Evolutionary conservation across 225 moss, liverwort and hornwort genomes (phyloP), one percentile per base, ranked within the genome.

Genomic region (Marchantia polymorpha): DNA sequence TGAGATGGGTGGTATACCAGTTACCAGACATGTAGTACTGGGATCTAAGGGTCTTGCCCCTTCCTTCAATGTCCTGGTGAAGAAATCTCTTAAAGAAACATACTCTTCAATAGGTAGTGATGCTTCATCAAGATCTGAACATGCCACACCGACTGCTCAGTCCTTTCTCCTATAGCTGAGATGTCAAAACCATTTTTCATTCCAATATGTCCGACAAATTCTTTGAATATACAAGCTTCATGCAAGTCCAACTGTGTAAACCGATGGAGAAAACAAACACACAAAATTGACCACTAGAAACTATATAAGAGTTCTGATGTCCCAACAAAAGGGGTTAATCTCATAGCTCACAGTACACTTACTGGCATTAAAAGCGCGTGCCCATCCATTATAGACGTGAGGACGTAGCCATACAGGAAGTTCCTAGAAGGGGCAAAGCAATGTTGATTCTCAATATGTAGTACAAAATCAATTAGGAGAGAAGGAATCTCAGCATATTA

Each of bases 361-460:
- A 89, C 88, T 87, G 13, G 96, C 91, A 77, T 90, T 87, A 63
- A 94, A 96, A 53, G 96, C 96, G 77, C 96, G 81, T 26, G 94
- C 96, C 96, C 94, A 96, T 7, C 96, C 90, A 12, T 79, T 84
- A 85, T 96, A 96, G 4, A 96, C 88, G 73, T 84, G 76, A 22
- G 90, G 83, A 19, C 96, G 92, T 77, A 92, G 78, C 96, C 94
- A 96, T 12, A 88, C 78, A n/a, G 96, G 96, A 82, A 96, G 84
- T 67, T 96, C 94, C 69, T 89, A 65, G 10, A 78, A 23, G 72
- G 14, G 8, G 47, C 39, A 29, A 58, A 13, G 3, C 11, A 14
- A 54, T 56, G 39, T 2, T 39, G 5, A 39, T 39, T 5, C 3
- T 39, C 39, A 39, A 39, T 2, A 39, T 39, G 39, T 39, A 39